Percentiles rank a stretch among this genome's conserved stretches.
phyloP scores from a whole-genome alignment of 129 eudicot genomes.

The Saposhnikovia divaricata region DNA sequence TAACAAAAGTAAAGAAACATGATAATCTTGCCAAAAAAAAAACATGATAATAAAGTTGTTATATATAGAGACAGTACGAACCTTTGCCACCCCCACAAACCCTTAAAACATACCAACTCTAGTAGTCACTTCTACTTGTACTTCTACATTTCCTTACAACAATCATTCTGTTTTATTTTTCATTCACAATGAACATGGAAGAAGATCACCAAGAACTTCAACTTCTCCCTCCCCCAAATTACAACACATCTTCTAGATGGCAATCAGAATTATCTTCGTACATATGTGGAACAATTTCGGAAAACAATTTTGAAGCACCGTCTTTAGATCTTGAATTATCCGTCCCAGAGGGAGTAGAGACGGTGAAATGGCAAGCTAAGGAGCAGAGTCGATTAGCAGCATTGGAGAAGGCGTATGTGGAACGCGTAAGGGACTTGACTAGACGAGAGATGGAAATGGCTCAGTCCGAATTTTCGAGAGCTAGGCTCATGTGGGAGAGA shows the following conservation, averaged over 20 bases:
- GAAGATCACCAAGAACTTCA: constrained; percentile 50
- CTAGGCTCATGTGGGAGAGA: constrained; percentile 71
- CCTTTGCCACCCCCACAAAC: constrained; percentile 35
- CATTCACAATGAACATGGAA: constrained; percentile 22
- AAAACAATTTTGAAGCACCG: constrained; percentile 12
- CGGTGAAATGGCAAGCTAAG: constrained; percentile 60
- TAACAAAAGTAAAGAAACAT: no score
- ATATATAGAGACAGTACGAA: constrained; percentile 24
- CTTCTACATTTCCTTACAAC: background rate
- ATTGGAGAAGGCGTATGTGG: constrained; percentile 69
- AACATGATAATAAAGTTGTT: background rate
- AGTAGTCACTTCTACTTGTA: constrained; percentile 7
- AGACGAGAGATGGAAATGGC: constrained; percentile 76
- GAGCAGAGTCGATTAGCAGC: constrained; percentile 83
- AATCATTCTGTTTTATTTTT: background rate
- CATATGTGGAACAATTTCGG: background rate
- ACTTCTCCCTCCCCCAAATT: constrained; percentile 56
- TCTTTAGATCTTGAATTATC: constrained; percentile 76
- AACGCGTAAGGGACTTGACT: constrained; percentile 64
- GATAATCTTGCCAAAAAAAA: no score
- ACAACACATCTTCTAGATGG: constrained; percentile 25
- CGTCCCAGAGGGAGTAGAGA: constrained; percentile 30
- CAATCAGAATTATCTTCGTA: constrained; percentile 17
- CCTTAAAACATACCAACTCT: constrained; percentile 19
- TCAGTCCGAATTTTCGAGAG: constrained; percentile 63